Conservation (phyloP, 371 early-diverging fungal genomes). For the Conidiobolus incongruus region DNA sequence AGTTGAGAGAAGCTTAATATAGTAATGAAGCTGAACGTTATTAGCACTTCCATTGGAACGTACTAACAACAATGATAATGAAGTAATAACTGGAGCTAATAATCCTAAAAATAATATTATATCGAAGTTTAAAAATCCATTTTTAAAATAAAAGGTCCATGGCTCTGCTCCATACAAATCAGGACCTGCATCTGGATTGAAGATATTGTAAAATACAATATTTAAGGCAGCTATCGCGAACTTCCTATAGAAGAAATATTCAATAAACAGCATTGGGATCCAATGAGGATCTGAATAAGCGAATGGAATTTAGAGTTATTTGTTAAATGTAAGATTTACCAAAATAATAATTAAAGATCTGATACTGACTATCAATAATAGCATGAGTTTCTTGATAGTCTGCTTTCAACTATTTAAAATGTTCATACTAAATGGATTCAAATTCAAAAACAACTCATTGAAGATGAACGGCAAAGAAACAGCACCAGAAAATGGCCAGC, state of each 20-base stretch:
- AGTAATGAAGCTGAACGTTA: neutral
- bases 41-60: neutral
- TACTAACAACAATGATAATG: conserved; percentile 18
- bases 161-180: conserved; percentile 84
- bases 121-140: conserved; percentile 79
- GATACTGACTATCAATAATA: conserved; percentile 6
- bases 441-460: conserved; percentile 33
- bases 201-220: conserved; percentile 77
- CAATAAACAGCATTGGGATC: conserved; percentile 37
- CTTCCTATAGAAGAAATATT: conserved; percentile 49
- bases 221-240: conserved; percentile 54
- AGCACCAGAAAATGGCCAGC: conserved; percentile 78
- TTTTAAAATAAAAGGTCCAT: conserved; percentile 72
- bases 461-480: conserved; percentile 53
- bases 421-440: neutral
- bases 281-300: conserved; percentile 9
- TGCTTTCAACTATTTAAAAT: neutral
- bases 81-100: conserved; percentile 23
- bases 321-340: conserved; percentile 5
- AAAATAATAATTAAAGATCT: conserved; percentile 8
- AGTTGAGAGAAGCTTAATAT: too few species aligned
- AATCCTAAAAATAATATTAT: conserved; percentile 47
- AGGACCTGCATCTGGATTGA: conserved; percentile 43
- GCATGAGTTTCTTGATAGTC: neutral
- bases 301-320: neutral